Percentiles rank a stretch among this genome's conserved stretches.
Conservation (phyloP, 305 asterid genomes). For the Fraxinus sp. region DNA sequence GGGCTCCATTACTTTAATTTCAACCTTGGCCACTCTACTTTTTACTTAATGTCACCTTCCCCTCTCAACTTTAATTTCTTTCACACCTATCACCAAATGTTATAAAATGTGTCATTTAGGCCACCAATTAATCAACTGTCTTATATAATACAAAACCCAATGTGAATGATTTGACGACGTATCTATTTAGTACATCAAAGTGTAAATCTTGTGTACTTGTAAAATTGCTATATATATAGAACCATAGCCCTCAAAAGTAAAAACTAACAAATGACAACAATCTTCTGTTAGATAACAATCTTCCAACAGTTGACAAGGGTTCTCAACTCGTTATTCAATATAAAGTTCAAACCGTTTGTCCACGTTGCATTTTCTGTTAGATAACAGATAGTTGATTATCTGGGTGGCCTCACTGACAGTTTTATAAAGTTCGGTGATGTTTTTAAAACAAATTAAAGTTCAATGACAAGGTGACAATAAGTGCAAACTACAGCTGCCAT, state of each 20-base stretch:
- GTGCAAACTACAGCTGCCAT: no score
- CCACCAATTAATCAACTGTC: background rate
- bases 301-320: background rate
- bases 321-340: background rate
- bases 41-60: no score
- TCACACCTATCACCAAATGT: background rate
- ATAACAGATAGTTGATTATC: background rate
- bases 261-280: background rate
- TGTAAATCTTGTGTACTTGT: background rate
- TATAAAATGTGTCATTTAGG: background rate
- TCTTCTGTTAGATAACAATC: background rate
- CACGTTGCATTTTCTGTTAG: no score
- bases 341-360: background rate
- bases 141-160: no score
- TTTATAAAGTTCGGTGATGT: background rate
- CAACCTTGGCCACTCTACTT: background rate
- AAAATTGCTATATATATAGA: no score
- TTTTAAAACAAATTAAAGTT: no score
- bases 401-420: background rate
- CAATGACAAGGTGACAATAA: no score
- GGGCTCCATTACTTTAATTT: constrained; percentile 11
- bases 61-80: background rate
- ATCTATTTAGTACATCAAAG: background rate
- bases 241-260: no score
- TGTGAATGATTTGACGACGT: background rate